phyloP scores from a whole-genome alignment of 176 grass and related monocot genomes.

The Musa itinerans region DNA sequence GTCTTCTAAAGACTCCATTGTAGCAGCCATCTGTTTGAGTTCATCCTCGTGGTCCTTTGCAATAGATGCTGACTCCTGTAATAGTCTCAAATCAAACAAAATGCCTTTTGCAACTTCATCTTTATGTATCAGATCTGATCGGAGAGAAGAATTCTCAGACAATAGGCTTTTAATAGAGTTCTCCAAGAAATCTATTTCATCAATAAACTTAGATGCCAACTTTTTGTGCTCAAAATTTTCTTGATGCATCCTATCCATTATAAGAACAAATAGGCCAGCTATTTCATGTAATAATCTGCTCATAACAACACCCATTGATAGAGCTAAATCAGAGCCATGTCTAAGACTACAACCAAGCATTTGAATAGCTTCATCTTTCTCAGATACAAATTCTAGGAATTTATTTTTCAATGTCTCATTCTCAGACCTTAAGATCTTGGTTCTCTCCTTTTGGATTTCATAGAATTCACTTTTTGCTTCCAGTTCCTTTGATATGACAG shows the following conservation, averaged over 20 bases:
- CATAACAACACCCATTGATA: slow-evolving; percentile 21
- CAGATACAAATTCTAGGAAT: slow-evolving; percentile 32
- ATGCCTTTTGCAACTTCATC: slow-evolving; percentile 71
- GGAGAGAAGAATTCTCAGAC: slow-evolving; percentile 39
- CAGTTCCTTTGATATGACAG: slow-evolving; percentile 31
- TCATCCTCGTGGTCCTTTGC: slow-evolving; percentile 64
- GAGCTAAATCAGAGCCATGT: slow-evolving; percentile 4
- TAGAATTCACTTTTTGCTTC: slow-evolving; percentile 30
- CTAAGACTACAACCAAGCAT: slow-evolving; percentile 2
- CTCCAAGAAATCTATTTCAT: slow-evolving; percentile 46
- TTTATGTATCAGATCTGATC: slow-evolving; percentile 67
- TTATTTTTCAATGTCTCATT: slow-evolving; percentile 50
- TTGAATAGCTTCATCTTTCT: slow-evolving; percentile 25
- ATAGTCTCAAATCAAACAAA: slow-evolving; percentile 81
- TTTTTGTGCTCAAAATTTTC: slow-evolving; percentile 41
- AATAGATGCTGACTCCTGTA: slow-evolving; percentile 76
- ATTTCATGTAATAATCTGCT: slow-evolving; percentile 36
- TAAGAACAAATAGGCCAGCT: slow-evolving; percentile 32
- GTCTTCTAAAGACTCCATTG: slow-evolving; percentile 38
- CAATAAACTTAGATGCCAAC: slow-evolving; percentile 39
- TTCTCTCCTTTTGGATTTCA: slow-evolving; percentile 25
- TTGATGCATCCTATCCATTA: slow-evolving; percentile 37
- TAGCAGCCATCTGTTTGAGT: slow-evolving; percentile 40
- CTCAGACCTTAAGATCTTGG: slow-evolving; percentile 36
- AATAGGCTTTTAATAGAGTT: slow-evolving; percentile 39